Percentiles rank a stretch among this genome's conserved stretches.
phyloP scores from a whole-genome alignment of 345 rosid genomes.

The Limnanthes douglasii region DNA sequence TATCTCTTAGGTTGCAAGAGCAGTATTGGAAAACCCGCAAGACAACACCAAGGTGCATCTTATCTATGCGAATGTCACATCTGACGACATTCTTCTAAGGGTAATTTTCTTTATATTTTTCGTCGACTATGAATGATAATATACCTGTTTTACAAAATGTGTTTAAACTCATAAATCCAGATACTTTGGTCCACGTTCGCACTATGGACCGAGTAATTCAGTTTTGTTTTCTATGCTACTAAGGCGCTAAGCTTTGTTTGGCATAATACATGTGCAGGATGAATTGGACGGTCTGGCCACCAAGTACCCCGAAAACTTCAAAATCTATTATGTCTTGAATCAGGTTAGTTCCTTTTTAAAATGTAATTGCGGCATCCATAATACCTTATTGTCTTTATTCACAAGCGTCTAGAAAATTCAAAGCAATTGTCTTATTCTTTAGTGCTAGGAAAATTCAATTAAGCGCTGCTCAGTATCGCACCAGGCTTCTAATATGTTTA shows the following conservation, averaged over 20 bases:
- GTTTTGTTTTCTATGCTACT: background rate
- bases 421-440: too few species aligned
- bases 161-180: too few species aligned
- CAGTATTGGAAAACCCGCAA: slow-evolving; percentile 77
- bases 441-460: too few species aligned
- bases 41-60: slow-evolving; percentile 77
- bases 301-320: slow-evolving; percentile 49
- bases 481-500: too few species aligned
- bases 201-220: background rate
- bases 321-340: slow-evolving; percentile 71
- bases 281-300: slow-evolving; percentile 69
- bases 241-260: background rate
- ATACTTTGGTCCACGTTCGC: background rate
- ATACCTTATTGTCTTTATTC: too few species aligned
- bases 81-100: slow-evolving; percentile 88
- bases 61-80: slow-evolving; percentile 78
- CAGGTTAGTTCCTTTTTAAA: too few species aligned
- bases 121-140: background rate
- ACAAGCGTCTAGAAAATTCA: too few species aligned
- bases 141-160: background rate
- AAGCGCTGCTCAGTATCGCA: too few species aligned
- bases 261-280: slow-evolving; percentile 29
- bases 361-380: too few species aligned
- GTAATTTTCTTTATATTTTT: slow-evolving; percentile 22
- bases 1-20: slow-evolving; percentile 63